A percentile compares a stretch with the other conserved stretches of the same genome.
Evolutionary conservation across 2,329 filamentous ascomycete genomes (phyloP).

Genomic region (Apiospora kogelbergensis): DNA sequence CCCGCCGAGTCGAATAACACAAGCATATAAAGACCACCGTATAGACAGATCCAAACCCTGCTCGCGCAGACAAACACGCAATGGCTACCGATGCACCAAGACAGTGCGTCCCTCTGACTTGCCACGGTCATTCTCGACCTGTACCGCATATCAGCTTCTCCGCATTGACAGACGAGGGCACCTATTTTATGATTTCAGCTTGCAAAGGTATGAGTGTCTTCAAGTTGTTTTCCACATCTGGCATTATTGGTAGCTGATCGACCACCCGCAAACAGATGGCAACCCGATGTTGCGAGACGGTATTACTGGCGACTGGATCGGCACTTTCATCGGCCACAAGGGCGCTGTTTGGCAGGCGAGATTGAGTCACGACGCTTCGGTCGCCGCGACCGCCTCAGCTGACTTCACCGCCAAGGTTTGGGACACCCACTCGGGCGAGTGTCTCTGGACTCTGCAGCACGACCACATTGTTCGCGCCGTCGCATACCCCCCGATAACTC

Average conservation of each 20-base stretch:
- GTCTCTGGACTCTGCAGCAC: conserved; percentile 83
- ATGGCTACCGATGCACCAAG: conserved; percentile 27
- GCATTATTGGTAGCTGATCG: conserved; percentile 17
- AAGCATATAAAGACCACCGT: not conserved
- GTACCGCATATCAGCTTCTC: conserved; percentile 93
- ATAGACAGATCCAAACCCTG: not conserved
- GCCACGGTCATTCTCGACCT: conserved; percentile 89
- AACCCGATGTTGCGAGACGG: conserved; percentile 98
- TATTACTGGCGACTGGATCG: conserved; percentile 95
- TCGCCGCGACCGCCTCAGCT: conserved; percentile 90
- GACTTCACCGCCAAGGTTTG: conserved; percentile 97
- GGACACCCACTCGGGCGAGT: conserved; percentile 94
- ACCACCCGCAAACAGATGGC: conserved; percentile 62
- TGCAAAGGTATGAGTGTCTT: conserved; percentile 69
- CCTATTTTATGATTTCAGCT: conserved; percentile 90
- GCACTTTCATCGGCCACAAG: conserved; percentile 97
- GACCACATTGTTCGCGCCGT: conserved; percentile 94
- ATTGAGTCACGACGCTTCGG: conserved; percentile 81
- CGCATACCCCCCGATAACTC: conserved; percentile 82
- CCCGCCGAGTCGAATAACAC: not conserved
- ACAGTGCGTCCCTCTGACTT: conserved; percentile 75
- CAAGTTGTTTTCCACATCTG: conserved; percentile 14
- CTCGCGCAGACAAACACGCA: conserved; percentile 3
- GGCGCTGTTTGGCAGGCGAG: conserved; percentile 96
- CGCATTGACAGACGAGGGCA: conserved; percentile 74